A percentile compares a stretch with the other conserved stretches of the same genome.
Evolutionary conservation across 179 eudicot genomes (phyloP).

Genomic region (Silene noctiflora): DNA sequence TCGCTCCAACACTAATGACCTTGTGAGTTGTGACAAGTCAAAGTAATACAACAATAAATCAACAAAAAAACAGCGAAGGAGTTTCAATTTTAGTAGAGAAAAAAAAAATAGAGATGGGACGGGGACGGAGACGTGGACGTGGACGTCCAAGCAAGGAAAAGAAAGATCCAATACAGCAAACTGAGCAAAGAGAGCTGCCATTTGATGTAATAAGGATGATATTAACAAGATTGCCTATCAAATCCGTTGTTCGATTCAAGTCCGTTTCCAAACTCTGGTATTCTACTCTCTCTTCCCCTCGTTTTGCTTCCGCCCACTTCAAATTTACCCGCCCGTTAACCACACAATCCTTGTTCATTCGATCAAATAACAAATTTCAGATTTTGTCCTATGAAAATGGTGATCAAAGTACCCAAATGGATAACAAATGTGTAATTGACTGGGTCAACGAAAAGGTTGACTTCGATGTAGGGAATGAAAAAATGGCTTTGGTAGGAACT

Average conservation of each 20-base stretch:
- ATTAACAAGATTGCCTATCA: conserved; percentile 7
- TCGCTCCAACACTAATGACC: too few species aligned
- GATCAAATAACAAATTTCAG: background rate
- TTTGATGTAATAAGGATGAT: background rate
- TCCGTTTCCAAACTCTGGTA: conserved; percentile 22
- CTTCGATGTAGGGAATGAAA: conserved; percentile 7
- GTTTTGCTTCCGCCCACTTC: background rate
- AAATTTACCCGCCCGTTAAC: background rate
- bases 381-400: background rate
- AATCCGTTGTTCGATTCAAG: conserved; percentile 7
- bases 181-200: background rate
- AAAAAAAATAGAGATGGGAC: background rate
- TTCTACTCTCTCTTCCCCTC: conserved; percentile 7
- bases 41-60: too few species aligned
- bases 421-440: background rate
- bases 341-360: background rate
- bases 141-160: background rate
- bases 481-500: conserved; percentile 9
- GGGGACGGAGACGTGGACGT: too few species aligned
- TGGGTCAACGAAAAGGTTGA: background rate
- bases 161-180: background rate
- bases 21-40: too few species aligned
- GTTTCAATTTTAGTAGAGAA: background rate
- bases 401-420: background rate
- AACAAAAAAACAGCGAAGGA: too few species aligned